Conservation (phyloP, 2,329 filamentous ascomycete genomes). For the Leptographium galeiforme region DNA sequence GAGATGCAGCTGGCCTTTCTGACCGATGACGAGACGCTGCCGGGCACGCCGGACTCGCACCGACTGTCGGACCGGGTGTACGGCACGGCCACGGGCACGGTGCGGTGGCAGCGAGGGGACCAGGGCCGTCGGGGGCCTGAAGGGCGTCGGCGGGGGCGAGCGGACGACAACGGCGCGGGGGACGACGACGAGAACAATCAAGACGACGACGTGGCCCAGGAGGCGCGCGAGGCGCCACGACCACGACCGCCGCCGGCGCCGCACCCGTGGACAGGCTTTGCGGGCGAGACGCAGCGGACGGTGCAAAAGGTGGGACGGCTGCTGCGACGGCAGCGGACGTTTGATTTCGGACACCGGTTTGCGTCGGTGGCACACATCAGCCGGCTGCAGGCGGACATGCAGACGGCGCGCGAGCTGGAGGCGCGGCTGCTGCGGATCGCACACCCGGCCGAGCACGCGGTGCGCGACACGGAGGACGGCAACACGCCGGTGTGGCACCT, state of each 20-base stretch:
- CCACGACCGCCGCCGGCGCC: constrained; percentile 18
- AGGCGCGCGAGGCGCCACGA: background rate
- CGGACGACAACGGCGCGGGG: background rate
- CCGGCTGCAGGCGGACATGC: constrained; percentile 20
- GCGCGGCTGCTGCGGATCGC: constrained; percentile 30
- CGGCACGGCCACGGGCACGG: background rate
- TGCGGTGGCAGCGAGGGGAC: background rate
- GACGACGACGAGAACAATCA: background rate
- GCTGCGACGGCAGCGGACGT: constrained; percentile 20
- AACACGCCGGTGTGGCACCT: constrained; percentile 39
- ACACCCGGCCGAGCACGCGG: constrained; percentile 30
- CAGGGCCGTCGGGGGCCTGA: background rate
- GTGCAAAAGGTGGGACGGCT: constrained; percentile 31
- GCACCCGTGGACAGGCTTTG: constrained; percentile 36
- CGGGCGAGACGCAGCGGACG: constrained; percentile 26
- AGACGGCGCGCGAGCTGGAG: constrained; percentile 26
- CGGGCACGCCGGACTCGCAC: constrained; percentile 16
- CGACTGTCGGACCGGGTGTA: background rate
- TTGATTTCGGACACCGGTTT: constrained; percentile 20
- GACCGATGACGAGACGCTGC: constrained; percentile 25
- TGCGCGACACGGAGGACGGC: constrained; percentile 36
- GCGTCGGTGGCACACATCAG: constrained; percentile 16
- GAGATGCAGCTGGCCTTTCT: constrained; percentile 45
- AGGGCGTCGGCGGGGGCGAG: background rate
- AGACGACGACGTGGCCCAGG: background rate